phyloP scores from a whole-genome alignment of 2,329 filamentous ascomycete genomes.

The Fusarium sp. region DNA sequence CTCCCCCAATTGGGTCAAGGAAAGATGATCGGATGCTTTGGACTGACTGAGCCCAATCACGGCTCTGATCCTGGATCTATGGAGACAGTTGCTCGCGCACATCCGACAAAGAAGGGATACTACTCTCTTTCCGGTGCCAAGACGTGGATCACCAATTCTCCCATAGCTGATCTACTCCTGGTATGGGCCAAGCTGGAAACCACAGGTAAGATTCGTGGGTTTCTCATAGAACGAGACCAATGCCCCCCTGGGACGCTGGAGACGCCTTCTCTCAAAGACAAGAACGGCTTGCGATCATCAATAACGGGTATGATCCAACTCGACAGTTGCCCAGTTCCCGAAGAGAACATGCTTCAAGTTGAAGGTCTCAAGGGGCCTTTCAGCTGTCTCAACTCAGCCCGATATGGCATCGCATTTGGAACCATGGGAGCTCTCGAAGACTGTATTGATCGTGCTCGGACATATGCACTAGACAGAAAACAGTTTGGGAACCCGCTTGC shows the following conservation, averaged over 20 bases:
- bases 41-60: constrained; percentile 93
- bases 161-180: constrained; percentile 85
- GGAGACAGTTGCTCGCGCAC: constrained; percentile 84
- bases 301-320: constrained; percentile 98
- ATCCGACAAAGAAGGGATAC: constrained; percentile 83
- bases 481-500: constrained; percentile 96
- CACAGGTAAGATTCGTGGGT: constrained; percentile 88
- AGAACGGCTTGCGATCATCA: constrained; percentile 91
- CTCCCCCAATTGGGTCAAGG: constrained; percentile 80
- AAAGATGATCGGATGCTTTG: constrained; percentile 85
- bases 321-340: constrained; percentile 85
- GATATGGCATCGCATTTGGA: constrained; percentile 93
- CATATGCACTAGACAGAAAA: constrained; percentile 88
- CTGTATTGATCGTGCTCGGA: constrained; percentile 83
- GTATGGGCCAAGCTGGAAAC: constrained; percentile 90
- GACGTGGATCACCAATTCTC: constrained; percentile 96
- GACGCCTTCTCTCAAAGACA: constrained; percentile 92
- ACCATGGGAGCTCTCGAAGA: constrained; percentile 95
- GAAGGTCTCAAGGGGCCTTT: constrained; percentile 92
- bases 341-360: constrained; percentile 87
- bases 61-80: constrained; percentile 91
- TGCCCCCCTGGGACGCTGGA: constrained; percentile 89
- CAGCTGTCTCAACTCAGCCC: constrained; percentile 90
- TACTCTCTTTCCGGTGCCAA: constrained; percentile 83
- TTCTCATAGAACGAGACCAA: constrained; percentile 84